Evolutionary conservation across 192 early-diverging fungal species (phyloP).

Genomic region (Obelidium mucronatum): DNA sequence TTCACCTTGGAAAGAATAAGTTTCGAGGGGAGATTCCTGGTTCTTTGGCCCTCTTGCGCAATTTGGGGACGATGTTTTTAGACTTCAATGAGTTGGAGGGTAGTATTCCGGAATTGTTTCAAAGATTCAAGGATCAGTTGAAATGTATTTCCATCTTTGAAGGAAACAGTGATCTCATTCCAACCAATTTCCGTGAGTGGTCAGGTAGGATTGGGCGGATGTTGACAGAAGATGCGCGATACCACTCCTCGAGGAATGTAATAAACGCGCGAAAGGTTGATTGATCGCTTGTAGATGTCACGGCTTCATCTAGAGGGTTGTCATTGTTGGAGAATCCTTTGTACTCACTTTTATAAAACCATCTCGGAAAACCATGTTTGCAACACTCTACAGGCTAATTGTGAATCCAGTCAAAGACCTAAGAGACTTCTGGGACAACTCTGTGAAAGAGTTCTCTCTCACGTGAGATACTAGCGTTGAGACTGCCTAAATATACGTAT

Average conservation of each 20-base stretch:
- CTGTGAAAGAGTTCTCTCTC: conserved; percentile 15
- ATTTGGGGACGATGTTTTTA: not conserved
- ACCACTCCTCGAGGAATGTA: no score
- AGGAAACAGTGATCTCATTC: not conserved
- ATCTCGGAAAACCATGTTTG: no score
- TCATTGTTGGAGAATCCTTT: no score
- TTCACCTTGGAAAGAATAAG: not conserved
- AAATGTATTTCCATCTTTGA: not conserved
- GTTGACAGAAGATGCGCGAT: not conserved
- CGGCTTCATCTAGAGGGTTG: no score
- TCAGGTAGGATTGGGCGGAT: not conserved
- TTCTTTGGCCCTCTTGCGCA: not conserved
- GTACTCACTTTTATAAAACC: no score
- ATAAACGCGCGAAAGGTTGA: no score
- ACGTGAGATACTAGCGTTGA: not conserved
- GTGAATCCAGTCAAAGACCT: conserved; percentile 32
- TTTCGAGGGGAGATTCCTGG: not conserved
- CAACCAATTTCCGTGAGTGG: not conserved
- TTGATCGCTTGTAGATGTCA: no score
- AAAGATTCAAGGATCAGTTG: not conserved
- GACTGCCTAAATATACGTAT: not conserved
- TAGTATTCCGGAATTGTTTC: not conserved
- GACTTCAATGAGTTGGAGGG: not conserved
- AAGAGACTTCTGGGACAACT: conserved; percentile 4
- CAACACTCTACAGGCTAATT: no score